phyloP scores from a whole-genome alignment of 2,329 filamentous ascomycete genomes.

The Paecilomyces niveus region DNA sequence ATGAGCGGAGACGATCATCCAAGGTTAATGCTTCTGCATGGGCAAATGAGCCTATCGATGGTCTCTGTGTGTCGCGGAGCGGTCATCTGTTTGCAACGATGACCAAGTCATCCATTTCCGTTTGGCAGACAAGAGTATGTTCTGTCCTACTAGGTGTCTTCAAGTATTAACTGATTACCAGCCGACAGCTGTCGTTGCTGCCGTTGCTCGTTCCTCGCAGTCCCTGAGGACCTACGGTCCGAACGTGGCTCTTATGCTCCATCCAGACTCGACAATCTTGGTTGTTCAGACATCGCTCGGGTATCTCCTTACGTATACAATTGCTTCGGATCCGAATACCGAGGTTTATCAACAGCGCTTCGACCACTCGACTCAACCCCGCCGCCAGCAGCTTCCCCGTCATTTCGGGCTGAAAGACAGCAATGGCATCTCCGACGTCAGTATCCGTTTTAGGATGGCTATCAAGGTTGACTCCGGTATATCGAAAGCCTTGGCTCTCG shows the following conservation, averaged over 20 bases:
- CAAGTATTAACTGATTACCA: slow-evolving; percentile 36
- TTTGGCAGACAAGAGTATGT: slow-evolving; percentile 90
- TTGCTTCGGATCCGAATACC: slow-evolving; percentile 75
- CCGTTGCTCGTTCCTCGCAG: slow-evolving; percentile 70
- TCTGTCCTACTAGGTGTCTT: background rate
- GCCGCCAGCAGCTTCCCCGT: slow-evolving; percentile 38
- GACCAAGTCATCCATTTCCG: slow-evolving; percentile 74
- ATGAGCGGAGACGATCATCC: slow-evolving; percentile 14
- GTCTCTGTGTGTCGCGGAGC: slow-evolving; percentile 67
- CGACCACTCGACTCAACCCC: slow-evolving; percentile 38
- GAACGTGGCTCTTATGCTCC: slow-evolving; percentile 76
- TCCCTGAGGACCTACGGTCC: slow-evolving; percentile 78
- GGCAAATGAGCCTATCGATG: slow-evolving; percentile 61
- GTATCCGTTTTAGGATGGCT: slow-evolving; percentile 89
- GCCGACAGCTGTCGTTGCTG: slow-evolving; percentile 82
- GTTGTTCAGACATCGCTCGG: slow-evolving; percentile 81
- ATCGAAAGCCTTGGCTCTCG: slow-evolving; percentile 74
- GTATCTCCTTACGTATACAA: slow-evolving; percentile 88
- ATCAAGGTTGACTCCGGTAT: slow-evolving; percentile 98
- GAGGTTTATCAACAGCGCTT: slow-evolving; percentile 82
- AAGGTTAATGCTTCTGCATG: slow-evolving; percentile 26
- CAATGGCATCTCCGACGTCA: slow-evolving; percentile 74
- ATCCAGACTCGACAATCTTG: slow-evolving; percentile 85
- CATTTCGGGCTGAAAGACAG: slow-evolving; percentile 73
- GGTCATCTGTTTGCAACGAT: slow-evolving; percentile 84